Evolutionary conservation across 2,329 filamentous ascomycete genomes (phyloP).

Genomic region (Zasmidium citrigriseum): DNA sequence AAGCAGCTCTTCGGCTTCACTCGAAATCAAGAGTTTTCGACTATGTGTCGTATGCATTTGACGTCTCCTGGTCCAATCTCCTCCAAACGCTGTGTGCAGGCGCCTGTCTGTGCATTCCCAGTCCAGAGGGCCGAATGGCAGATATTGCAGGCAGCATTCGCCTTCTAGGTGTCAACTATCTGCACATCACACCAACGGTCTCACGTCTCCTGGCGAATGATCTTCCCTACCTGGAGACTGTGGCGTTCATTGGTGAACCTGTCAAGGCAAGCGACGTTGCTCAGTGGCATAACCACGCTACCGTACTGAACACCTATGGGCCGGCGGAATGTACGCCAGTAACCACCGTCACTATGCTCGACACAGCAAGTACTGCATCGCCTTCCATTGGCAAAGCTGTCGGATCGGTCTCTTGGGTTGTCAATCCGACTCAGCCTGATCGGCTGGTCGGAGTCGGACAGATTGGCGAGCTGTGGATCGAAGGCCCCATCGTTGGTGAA

Average conservation of each 20-base stretch:
- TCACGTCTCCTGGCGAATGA: slow-evolving; percentile 43
- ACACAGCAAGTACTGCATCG: background rate
- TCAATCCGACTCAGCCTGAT: slow-evolving; percentile 10
- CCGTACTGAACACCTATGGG: slow-evolving; percentile 45
- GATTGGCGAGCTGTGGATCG: slow-evolving; percentile 50
- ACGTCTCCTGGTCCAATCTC: slow-evolving; percentile 26
- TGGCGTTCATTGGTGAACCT: background rate
- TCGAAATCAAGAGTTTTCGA: slow-evolving; percentile 20
- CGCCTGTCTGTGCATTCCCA: background rate
- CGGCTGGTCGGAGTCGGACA: slow-evolving; percentile 60
- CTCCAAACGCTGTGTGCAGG: slow-evolving; percentile 20
- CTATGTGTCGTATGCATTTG: slow-evolving; percentile 27
- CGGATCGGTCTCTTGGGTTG: slow-evolving; percentile 11
- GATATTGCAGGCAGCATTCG: slow-evolving; percentile 6
- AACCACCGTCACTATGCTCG: background rate
- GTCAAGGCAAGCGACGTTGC: background rate
- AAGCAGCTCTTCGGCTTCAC: slow-evolving; percentile 8
- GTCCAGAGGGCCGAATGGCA: background rate
- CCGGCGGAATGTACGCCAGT: slow-evolving; percentile 38
- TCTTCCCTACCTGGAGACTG: background rate
- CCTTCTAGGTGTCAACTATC: slow-evolving; percentile 37
- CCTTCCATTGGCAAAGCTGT: background rate
- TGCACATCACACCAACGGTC: slow-evolving; percentile 59
- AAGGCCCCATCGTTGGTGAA: slow-evolving; percentile 47
- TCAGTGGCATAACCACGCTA: background rate